A percentile compares a stretch with the other conserved stretches of the same genome.
Conservation (phyloP, 2,329 filamentous ascomycete species). For the Zymoseptoria pseudotritici region DNA sequence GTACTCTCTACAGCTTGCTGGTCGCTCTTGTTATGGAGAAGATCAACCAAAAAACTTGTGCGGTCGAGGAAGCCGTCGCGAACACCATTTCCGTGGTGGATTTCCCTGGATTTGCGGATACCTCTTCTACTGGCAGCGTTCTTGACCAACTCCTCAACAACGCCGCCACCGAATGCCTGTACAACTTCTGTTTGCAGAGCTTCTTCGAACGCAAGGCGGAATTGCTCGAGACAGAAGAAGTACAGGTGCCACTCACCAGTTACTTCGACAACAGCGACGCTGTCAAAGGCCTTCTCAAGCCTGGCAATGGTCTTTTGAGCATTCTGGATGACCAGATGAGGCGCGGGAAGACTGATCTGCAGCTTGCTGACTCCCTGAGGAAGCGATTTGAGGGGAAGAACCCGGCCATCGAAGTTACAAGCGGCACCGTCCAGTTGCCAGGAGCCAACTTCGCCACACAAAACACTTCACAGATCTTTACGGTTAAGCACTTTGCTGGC, state of each 20-base stretch:
- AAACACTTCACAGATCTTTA: slow-evolving; percentile 73
- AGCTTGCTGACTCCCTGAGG: slow-evolving; percentile 81
- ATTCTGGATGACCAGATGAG: slow-evolving; percentile 95
- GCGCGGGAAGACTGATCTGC: slow-evolving; percentile 77
- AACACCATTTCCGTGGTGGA: slow-evolving; percentile 95
- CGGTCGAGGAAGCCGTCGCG: slow-evolving; percentile 75
- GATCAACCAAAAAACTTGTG: slow-evolving; percentile 84
- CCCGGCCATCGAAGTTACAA: slow-evolving; percentile 73
- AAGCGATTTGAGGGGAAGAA: slow-evolving; percentile 96
- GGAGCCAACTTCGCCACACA: slow-evolving; percentile 86
- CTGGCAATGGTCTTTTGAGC: slow-evolving; percentile 84
- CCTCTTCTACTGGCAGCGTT: slow-evolving; percentile 71
- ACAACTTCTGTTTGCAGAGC: slow-evolving; percentile 87
- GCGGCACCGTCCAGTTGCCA: slow-evolving; percentile 66
- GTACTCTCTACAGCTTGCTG: slow-evolving; percentile 86
- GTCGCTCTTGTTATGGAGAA: slow-evolving; percentile 91
- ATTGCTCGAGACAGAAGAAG: slow-evolving; percentile 87
- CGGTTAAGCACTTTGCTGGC: slow-evolving; percentile 89
- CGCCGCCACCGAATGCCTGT: slow-evolving; percentile 82
- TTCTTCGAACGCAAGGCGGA: slow-evolving; percentile 96
- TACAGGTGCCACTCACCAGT: slow-evolving; percentile 80
- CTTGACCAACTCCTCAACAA: slow-evolving; percentile 94
- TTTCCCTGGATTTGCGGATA: slow-evolving; percentile 89
- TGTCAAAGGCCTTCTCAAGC: slow-evolving; percentile 82
- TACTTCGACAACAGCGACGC: slow-evolving; percentile 98